Conservation (phyloP, 805 yeast species). For the Candida koratica region DNA sequence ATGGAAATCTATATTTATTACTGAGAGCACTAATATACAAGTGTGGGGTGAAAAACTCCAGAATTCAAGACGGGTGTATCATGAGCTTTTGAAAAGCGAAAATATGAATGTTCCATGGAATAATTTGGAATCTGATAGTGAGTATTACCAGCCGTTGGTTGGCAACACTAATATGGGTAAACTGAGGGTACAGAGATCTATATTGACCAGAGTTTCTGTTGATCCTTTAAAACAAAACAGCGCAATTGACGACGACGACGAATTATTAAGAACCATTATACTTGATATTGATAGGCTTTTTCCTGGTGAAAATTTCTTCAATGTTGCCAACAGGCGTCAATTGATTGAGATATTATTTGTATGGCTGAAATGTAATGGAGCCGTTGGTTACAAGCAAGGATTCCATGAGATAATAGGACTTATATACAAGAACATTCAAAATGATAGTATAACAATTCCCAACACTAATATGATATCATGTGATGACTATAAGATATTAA, state of each 20-base stretch:
- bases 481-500: conserved; percentile 33
- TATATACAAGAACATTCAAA: conserved; percentile 37
- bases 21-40: conserved; percentile 33
- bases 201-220: conserved; percentile 18
- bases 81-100: conserved; percentile 24
- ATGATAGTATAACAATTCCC: conserved; percentile 32
- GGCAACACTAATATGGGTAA: conserved; percentile 13
- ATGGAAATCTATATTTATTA: conserved; percentile 37
- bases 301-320: conserved; percentile 41
- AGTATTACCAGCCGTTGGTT: conserved; percentile 20
- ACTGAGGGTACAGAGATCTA: conserved; percentile 10
- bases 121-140: conserved; percentile 26
- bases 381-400: conserved; percentile 51
- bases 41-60: conserved; percentile 30
- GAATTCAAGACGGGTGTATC: conserved; percentile 31
- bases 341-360: conserved; percentile 43
- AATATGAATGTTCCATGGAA: conserved; percentile 40
- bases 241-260: conserved; percentile 21
- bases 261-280: conserved; percentile 41
- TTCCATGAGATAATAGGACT: conserved; percentile 52
- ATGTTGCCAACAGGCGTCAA: conserved; percentile 22
- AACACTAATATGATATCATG: conserved; percentile 21
- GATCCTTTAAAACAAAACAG: conserved; percentile 12
- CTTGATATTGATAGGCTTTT: conserved; percentile 51
- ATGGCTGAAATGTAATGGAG: conserved; percentile 48